Evolutionary conservation across 495 filamentous ascomycete genomes (phyloP), one percentile per base, ranked within the genome.

Genomic region (Penicillium cataractarum): DNA sequence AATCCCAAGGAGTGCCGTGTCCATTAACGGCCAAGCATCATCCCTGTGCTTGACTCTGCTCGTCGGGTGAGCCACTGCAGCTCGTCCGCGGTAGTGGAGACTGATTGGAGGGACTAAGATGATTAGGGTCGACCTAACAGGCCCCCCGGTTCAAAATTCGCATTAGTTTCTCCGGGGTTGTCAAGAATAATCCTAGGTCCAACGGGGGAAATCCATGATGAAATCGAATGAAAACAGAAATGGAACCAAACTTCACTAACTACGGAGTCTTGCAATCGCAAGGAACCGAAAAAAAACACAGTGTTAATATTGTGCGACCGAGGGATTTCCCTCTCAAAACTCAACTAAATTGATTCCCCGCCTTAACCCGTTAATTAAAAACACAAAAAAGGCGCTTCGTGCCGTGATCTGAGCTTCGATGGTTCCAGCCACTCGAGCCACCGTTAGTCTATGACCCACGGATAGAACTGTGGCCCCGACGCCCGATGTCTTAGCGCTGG

Each of bases 381-480:
- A n/a, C n/a, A n/a, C n/a, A n/a, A n/a, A n/a, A 50, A 50, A 29
- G 15, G 46, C 46, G 46, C 46, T 29, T 26, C 54, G 54, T 29
- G 46, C 46, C 46, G 26, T 29, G 26, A 50, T 29, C 46, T 50
- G 46, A 50, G 46, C 24, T 50, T 29, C 46, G 42, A 50, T 7
- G 12, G 24, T 27, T n/a, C 46, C 46, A 50, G 26, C 46, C 26
- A 50, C 46, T 29, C 26, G 46, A 29, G 24, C 46, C 46, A 50
- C 22, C 46, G 1, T 19, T 26, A 15, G 46, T 27, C 12, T 10
- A 10, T 33, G 29, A 8, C 10, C 39, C 29, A 44, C 60, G 65
- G 65, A 63, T 63, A 54, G 42, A 67, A 60, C 19, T 67, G 50
- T 62, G 56, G 60, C 60, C 51, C 64, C 63, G 63, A 65, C 63